Evolutionary conservation across 306 rosid genomes (phyloP).

Genomic region (Prunus fruticosa): DNA sequence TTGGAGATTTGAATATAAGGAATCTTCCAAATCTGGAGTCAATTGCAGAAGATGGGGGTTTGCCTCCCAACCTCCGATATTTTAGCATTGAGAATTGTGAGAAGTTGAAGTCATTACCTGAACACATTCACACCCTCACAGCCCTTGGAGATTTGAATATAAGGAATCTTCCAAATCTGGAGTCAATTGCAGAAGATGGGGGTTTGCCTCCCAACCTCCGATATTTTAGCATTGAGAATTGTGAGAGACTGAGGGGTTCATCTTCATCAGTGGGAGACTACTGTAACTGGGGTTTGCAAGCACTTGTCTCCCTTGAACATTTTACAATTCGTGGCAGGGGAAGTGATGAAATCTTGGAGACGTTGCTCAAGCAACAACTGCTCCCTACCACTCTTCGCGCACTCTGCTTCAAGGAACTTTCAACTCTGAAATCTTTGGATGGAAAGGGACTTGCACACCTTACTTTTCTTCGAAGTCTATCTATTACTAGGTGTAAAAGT

Average conservation of each 20-base stretch:
- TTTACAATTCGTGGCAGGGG: accelerated
- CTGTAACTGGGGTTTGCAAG: not conserved
- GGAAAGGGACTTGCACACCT: not conserved
- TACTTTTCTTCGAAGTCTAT: not conserved
- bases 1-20: no score
- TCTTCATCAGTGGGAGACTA: not conserved
- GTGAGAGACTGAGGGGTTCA: not conserved
- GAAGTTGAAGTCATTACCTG: no score
- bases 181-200: not conserved
- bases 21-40: no score
- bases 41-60: no score
- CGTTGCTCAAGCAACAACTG: not conserved
- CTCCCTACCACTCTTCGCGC: not conserved
- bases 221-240: accelerated
- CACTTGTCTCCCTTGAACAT: not conserved
- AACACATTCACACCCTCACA: no score
- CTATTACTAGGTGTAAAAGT: accelerated
- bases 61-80: no score
- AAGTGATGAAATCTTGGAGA: not conserved
- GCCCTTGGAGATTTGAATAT: accelerated
- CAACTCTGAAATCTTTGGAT: not conserved
- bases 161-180: accelerated
- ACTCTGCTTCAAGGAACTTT: accelerated
- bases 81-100: no score
- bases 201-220: not conserved